Conservation (phyloP, 176 grass and related monocot genomes). For the Cocos nucifera region DNA sequence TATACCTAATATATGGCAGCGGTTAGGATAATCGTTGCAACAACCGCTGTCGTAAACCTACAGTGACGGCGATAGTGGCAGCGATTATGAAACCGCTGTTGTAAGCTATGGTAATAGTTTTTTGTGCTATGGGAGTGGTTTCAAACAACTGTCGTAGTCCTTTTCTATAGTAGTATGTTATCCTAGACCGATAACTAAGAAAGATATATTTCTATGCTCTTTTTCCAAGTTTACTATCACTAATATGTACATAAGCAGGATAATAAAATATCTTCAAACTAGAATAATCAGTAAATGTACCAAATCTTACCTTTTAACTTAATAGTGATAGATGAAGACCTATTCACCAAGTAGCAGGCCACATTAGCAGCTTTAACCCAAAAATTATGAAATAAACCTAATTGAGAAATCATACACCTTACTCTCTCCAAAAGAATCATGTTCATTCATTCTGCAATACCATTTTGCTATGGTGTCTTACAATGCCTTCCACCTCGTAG, state of each 20-base stretch:
- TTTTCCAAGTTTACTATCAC: too few species aligned
- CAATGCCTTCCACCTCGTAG: too few species aligned
- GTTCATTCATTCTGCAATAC: constrained; percentile 13
- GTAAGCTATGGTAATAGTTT: too few species aligned
- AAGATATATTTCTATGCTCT: not conserved
- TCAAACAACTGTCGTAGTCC: too few species aligned
- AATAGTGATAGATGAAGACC: not conserved
- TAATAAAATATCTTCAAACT: constrained; percentile 13
- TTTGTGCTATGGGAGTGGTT: too few species aligned
- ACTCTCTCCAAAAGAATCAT: constrained; percentile 14
- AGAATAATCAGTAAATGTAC: constrained; percentile 2
- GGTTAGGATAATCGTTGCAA: too few species aligned
- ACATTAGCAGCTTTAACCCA: not conserved
- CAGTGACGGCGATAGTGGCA: too few species aligned
- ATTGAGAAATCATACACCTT: constrained; percentile 18
- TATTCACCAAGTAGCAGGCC: constrained; percentile 1
- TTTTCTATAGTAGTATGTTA: too few species aligned
- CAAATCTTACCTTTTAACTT: constrained; percentile 10
- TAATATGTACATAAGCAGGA: not conserved
- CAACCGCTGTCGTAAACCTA: too few species aligned
- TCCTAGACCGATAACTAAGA: constrained; percentile 8
- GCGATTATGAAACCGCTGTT: too few species aligned
- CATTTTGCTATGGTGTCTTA: constrained; percentile 5
- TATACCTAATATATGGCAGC: too few species aligned
- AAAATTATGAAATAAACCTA: not conserved